A percentile compares a stretch with the other conserved stretches of the same genome.
Evolutionary conservation across 2,329 filamentous ascomycete species (phyloP).

Genomic region (Plenodomus tracheiphilus): DNA sequence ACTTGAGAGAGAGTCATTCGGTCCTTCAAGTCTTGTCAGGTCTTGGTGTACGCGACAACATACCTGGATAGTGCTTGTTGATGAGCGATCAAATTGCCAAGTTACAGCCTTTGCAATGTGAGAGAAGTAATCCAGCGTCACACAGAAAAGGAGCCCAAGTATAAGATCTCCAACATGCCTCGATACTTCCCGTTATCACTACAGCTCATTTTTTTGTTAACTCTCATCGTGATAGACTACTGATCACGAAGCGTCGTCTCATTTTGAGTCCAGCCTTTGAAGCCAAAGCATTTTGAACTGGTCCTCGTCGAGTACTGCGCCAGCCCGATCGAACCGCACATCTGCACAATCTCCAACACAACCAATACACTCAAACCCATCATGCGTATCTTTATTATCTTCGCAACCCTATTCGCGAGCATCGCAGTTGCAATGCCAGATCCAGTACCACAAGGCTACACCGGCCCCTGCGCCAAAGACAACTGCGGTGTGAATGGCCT

Average conservation of each 20-base stretch:
- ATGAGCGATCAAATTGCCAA: conserved; percentile 6
- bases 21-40: conserved; percentile 9
- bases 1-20: conserved; percentile 4
- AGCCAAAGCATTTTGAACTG: not conserved
- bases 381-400: conserved; percentile 18
- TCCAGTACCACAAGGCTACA: conserved; percentile 24
- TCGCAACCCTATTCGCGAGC: conserved; percentile 17
- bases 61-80: not conserved
- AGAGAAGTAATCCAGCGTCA: conserved; percentile 3
- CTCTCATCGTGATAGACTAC: too few relatives aligned
- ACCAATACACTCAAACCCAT: not conserved
- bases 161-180: not conserved
- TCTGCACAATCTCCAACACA: too few relatives aligned
- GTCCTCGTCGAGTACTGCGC: too few relatives aligned
- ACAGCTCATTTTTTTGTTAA: too few relatives aligned
- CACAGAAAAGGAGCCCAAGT: not conserved
- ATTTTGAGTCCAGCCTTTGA: not conserved
- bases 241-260: too few relatives aligned
- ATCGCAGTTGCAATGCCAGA: conserved; percentile 25
- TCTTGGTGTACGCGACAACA: conserved; percentile 1
- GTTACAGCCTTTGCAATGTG: conserved; percentile 3
- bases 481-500: conserved; percentile 14
- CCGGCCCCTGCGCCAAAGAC: conserved; percentile 15
- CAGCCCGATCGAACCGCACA: too few relatives aligned
- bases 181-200: too few relatives aligned